These are phyloP conservation scores for Piper betle DNA, from an alignment of 164 flowering plant genomes.

Conservation along the genomic window DNA sequence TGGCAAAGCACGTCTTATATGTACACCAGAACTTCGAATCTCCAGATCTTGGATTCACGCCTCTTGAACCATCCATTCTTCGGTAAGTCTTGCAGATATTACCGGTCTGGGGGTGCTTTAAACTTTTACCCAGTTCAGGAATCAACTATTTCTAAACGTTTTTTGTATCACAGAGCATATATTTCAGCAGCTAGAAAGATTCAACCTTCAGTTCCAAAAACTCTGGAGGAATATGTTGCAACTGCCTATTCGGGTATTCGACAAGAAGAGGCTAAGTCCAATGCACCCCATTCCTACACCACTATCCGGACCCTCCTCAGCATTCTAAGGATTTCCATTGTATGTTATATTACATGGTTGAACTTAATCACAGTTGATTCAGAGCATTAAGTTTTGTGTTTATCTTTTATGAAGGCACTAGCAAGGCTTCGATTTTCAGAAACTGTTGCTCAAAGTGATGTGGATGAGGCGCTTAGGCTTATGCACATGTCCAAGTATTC, in stretches of 20 bases:
- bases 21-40: constrained; percentile 90
- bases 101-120: not conserved
- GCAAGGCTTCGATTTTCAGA: constrained; percentile 96
- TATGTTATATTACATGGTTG: constrained; percentile 22
- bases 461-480: constrained; percentile 91
- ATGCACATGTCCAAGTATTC: constrained; percentile 99
- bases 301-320: constrained; percentile 93
- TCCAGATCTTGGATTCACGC: constrained; percentile 93
- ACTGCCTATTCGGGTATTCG: constrained; percentile 83
- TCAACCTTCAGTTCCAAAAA: constrained; percentile 70
- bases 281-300: constrained; percentile 85
- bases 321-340: constrained; percentile 91
- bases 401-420: constrained; percentile 46
- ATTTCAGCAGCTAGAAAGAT: constrained; percentile 83
- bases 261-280: constrained; percentile 94
- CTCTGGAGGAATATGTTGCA: constrained; percentile 91
- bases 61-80: constrained; percentile 84
- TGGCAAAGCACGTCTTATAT: constrained; percentile 91
- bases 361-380: not conserved
- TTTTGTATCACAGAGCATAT: constrained; percentile 57
- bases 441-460: constrained; percentile 92
- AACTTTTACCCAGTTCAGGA: not conserved
- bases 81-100: constrained; percentile 33
- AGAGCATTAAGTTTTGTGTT: not conserved
- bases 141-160: not conserved